A percentile compares a stretch with the other conserved stretches of the same genome.
These are phyloP conservation scores for Gnetum montanum DNA, from an alignment of 75 land plant species.

Conservation along the genomic window DNA sequence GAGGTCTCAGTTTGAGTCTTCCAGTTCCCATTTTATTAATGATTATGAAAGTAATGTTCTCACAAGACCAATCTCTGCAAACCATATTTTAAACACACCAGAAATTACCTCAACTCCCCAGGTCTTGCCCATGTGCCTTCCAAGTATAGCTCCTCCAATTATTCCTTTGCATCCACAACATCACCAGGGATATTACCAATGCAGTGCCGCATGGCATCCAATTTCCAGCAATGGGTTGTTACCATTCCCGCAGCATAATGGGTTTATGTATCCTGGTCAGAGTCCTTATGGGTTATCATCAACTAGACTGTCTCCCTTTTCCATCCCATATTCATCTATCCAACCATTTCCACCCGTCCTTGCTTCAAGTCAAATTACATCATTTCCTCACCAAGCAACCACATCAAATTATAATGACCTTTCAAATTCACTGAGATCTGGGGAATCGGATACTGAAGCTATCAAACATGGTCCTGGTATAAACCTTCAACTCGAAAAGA, in stretches of 20 bases:
- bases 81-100: conserved; percentile 3
- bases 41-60: conserved; percentile 11
- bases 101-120: conserved; percentile 18
- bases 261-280: conserved; percentile 35
- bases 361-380: conserved; percentile 9
- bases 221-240: conserved; percentile 46
- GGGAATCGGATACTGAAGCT: conserved; percentile 6
- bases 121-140: conserved; percentile 24
- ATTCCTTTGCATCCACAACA: conserved; percentile 32
- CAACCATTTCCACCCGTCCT: conserved; percentile 26
- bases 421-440: conserved; percentile 9
- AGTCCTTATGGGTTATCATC: conserved; percentile 42
- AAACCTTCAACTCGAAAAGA: conserved; percentile 9
- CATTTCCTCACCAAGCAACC: conserved; percentile 14
- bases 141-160: conserved; percentile 27
- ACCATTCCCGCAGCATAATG: conserved; percentile 48
- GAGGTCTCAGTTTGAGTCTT: conserved; percentile 4
- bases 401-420: conserved; percentile 13
- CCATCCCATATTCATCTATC: conserved; percentile 36
- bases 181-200: conserved; percentile 42
- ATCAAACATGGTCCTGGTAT: conserved; percentile 5
- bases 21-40: background rate
- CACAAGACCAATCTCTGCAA: background rate
- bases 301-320: conserved; percentile 27
- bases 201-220: conserved; percentile 42